Percentiles rank a stretch among this genome's conserved stretches.
Evolutionary conservation across 2,329 filamentous ascomycete genomes (phyloP).

Genomic region (Fusarium sp.): DNA sequence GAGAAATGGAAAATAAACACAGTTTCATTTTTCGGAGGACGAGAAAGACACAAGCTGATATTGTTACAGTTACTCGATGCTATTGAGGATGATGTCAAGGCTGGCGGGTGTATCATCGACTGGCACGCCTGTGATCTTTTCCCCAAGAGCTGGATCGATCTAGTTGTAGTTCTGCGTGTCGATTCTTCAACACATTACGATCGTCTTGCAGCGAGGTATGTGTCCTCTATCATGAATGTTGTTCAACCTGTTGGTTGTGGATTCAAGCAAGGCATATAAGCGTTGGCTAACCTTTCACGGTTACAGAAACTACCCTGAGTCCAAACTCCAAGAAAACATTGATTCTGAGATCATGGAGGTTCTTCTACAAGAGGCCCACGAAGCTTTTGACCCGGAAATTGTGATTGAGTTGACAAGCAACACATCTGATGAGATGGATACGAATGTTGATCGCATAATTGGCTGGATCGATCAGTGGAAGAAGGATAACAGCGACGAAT

Average conservation of each 20-base stretch:
- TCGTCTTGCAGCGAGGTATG: conserved; percentile 78
- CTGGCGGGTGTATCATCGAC: conserved; percentile 90
- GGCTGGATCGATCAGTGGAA: conserved; percentile 88
- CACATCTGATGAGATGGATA: conserved; percentile 85
- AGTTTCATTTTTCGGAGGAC: not conserved
- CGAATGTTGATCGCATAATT: conserved; percentile 86
- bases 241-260: not conserved
- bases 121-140: conserved; percentile 99
- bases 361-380: conserved; percentile 87
- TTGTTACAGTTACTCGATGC: conserved; percentile 79
- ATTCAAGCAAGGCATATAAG: not conserved
- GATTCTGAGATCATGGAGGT: conserved; percentile 99
- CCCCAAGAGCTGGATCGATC: conserved; percentile 91
- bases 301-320: conserved; percentile 80
- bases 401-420: conserved; percentile 91
- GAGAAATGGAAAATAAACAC: not conserved
- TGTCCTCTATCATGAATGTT: not conserved
- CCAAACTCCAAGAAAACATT: conserved; percentile 94
- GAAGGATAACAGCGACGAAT: conserved; percentile 65
- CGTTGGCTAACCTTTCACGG: conserved; percentile 2
- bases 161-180: conserved; percentile 90
- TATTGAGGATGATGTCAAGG: conserved; percentile 83
- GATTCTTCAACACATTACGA: conserved; percentile 87
- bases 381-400: conserved; percentile 87
- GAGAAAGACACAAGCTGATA: conserved; percentile 15